Base-by-base conservation (phyloP, 2,329 filamentous ascomycete species). In the Curvularia sp. region DNA sequence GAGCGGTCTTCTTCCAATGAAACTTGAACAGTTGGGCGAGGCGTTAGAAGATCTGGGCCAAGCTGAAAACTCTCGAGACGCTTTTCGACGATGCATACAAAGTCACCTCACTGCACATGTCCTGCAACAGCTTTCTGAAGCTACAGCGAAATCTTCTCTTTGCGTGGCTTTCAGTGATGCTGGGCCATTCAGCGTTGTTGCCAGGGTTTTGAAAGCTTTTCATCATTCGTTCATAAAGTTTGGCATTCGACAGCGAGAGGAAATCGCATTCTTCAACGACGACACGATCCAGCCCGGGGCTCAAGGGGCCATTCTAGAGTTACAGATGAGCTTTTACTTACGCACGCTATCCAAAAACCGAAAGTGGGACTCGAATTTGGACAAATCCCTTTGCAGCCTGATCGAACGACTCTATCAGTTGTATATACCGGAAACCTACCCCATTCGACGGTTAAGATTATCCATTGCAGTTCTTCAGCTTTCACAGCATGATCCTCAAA, bases 1-100 rank as follows among this genome's bases (percentile, higher is more conserved):
- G 42, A 82, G 82, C 61, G 88, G 86, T 0, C 83, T 88, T 59
- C 76, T 91, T 1, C 76, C 83, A 0, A 81, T 81, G 52, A 92
- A 92, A 69, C 79, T 91, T 38, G 89, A 92, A 70, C 81, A 86
- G 10, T 82, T 90, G 65, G 88, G 85, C 2, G 87, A 90, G 38
- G 69, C 87, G 1, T 86, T 84, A 64, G 85, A 83, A 63, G 74
- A 78, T 1, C 75, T 80, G 13, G 84, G 84, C 4, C 80, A 84
- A 45, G 77, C 78, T 18, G 82, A 85, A 2, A 85, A 89, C 60
- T 84, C 88, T 0, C 80, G 86, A 10, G 80, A 83, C 30, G 83
- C 86, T 1, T 80, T 90, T 6, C 79, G 82, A 49, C 82, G 84
- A 15, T 84, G 91, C n/a, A 84, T 89, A 55, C 82, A 84, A 15